Base-by-base conservation (phyloP, 345 rosid species). In the Eucalyptus curtisii region DNA sequence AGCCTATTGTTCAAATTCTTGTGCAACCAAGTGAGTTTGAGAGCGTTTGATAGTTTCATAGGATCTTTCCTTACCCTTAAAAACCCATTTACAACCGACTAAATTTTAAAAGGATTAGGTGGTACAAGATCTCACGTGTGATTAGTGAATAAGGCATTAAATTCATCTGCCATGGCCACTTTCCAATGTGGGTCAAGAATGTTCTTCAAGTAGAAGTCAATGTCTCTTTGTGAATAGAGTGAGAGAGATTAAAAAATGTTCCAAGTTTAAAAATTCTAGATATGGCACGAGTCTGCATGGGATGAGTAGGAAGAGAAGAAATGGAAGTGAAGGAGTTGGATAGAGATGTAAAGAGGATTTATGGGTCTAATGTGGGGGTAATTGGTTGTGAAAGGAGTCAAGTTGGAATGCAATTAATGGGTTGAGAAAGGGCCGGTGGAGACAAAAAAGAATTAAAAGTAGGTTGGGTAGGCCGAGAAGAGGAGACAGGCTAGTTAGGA, bases 201-300 rank as follows among this genome's bases (percentile, higher is more conserved):
- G 66, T 1, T 11, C 31, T 59, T 59, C 27, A 27, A 59, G 7
- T 59, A 25, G n/a, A 59, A 59, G 14, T 2, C 3, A 12, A 2
- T 5, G 31, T 12, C 66, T 59, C 14, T 59, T 59, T 15, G 0
- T 27, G 66, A 59, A 59, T 25, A 59, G 66, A 59, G 13, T 25
- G 14, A 10, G 66, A 59, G 66, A 59, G 66, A 57, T 57, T 2
- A 27, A 59, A 11, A 25, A 25, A 0, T 59, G 10, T 57, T 59
- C 7, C 3, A 11, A 0, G 27, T 59, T 57, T 59, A 11, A 27
- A 59, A 27, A 59, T 11, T 27, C 3, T 11, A 27, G 31, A 12
- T 27, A 11, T 12, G 31, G 2, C 66, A 59, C 2, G 1, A 59
- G 31, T 59, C 1, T 59, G 0, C 8, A 59, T 59, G 14, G 31